These are phyloP conservation scores for Saturnispora mendoncae DNA, from an alignment of 805 yeast species.

Conservation along the genomic window DNA sequence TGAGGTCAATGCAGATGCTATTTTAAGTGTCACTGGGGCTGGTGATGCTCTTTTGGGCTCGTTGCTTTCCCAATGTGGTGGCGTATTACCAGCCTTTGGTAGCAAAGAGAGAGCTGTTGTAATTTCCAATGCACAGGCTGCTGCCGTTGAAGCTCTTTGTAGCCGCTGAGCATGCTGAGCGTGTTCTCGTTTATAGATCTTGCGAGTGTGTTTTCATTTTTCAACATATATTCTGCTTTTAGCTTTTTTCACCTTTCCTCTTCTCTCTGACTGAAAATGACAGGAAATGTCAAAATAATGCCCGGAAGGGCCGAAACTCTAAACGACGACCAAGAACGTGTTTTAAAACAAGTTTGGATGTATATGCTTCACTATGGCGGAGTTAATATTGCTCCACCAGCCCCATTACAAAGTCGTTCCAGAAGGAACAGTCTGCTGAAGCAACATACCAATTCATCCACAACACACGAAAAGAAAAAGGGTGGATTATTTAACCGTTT, in stretches of 20 bases:
- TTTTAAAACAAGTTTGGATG: constrained; percentile 66
- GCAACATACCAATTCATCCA: neutral
- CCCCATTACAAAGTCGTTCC: constrained; percentile 9
- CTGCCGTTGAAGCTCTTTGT: constrained; percentile 11
- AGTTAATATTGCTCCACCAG: constrained; percentile 27
- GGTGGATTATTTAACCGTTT: constrained; percentile 25
- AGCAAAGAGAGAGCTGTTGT: constrained; percentile 17
- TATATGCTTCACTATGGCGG: constrained; percentile 55
- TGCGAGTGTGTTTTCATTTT: neutral
- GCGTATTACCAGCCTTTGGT: constrained; percentile 9
- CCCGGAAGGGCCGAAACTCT: constrained; percentile 40
- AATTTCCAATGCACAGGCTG: constrained; percentile 20
- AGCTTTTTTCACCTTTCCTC: neutral
- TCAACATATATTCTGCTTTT: neutral
- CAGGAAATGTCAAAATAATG: neutral
- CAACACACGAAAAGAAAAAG: constrained; percentile 23
- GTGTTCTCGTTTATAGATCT: neutral
- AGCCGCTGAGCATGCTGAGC: neutral
- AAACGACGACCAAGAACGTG: constrained; percentile 49
- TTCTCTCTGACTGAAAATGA: neutral
- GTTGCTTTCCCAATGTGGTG: constrained; percentile 36
- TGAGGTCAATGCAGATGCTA: constrained; percentile 28
- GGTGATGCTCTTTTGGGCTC: constrained; percentile 77
- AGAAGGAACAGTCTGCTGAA: constrained; percentile 5
- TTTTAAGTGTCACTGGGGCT: constrained; percentile 75